phyloP scores from a whole-genome alignment of 2,329 filamentous ascomycete genomes.

The Hymenoscyphus occultus region DNA sequence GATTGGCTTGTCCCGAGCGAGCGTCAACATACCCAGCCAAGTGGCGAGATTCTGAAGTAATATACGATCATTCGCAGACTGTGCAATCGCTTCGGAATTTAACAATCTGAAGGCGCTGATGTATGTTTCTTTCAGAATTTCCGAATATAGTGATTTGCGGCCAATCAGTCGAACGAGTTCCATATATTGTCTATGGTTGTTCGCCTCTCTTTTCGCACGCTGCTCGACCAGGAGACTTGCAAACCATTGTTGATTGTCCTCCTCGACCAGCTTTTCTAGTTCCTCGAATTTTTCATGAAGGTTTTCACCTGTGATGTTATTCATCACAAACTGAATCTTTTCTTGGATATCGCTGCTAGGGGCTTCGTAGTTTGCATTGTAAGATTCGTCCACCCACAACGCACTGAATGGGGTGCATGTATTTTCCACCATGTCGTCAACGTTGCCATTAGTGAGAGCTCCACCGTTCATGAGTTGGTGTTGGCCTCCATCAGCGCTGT shows the following conservation, averaged over 20 bases:
- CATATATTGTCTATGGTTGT: conserved; percentile 91
- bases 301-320: conserved; percentile 92
- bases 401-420: conserved; percentile 71
- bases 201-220: conserved; percentile 94
- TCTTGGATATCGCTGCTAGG: conserved; percentile 84
- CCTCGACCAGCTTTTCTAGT: conserved; percentile 72
- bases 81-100: conserved; percentile 84
- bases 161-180: conserved; percentile 82
- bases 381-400: conserved; percentile 70
- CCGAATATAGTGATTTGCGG: conserved; percentile 74
- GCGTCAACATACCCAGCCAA: conserved; percentile 90
- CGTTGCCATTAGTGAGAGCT: conserved; percentile 64
- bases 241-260: conserved; percentile 92
- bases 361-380: conserved; percentile 69
- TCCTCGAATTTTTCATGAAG: conserved; percentile 80
- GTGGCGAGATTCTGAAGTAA: conserved; percentile 90
- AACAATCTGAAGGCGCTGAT: conserved; percentile 81
- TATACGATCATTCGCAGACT: conserved; percentile 76
- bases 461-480: conserved; percentile 44
- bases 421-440: conserved; percentile 63
- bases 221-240: conserved; percentile 92
- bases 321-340: conserved; percentile 91
- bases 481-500: conserved; percentile 44
- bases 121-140: conserved; percentile 92
- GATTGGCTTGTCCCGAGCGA: conserved; percentile 92